Evolutionary conservation across 805 yeast genomes (phyloP).

Genomic region (Kluyveromyces starmeri): DNA sequence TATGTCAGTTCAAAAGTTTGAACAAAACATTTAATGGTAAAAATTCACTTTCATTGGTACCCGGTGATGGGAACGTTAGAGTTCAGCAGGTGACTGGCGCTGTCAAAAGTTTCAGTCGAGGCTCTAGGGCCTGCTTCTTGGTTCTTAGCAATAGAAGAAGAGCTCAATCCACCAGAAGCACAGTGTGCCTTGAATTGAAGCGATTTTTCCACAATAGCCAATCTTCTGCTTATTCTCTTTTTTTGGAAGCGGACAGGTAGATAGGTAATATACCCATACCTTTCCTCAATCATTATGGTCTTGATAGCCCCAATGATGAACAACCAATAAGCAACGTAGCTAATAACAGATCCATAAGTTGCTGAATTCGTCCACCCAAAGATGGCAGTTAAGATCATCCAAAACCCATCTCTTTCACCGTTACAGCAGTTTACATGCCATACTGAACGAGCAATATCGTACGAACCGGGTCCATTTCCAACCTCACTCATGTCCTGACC

Average conservation of each 20-base stretch:
- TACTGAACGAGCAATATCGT: conserved; percentile 65
- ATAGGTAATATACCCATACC: conserved; percentile 48
- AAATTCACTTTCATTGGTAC: not conserved
- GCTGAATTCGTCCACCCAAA: conserved; percentile 95
- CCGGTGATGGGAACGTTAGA: not conserved
- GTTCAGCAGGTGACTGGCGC: conserved; percentile 1
- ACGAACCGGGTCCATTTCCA: conserved; percentile 91
- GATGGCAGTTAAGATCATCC: conserved; percentile 85
- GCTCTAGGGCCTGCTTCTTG: not conserved
- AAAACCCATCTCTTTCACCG: conserved; percentile 83
- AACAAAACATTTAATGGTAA: no score
- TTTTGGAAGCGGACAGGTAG: conserved; percentile 56
- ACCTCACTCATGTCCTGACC: conserved; percentile 83
- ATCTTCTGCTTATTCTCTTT: conserved; percentile 38
- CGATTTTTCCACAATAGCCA: conserved; percentile 23
- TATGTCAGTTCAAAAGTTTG: no score
- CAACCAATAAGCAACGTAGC: conserved; percentile 68
- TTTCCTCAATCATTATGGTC: conserved; percentile 44
- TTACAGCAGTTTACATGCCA: conserved; percentile 97
- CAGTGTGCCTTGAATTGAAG: conserved; percentile 12
- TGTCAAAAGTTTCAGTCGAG: conserved; percentile 2
- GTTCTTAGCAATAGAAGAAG: not conserved
- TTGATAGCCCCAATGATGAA: conserved; percentile 36
- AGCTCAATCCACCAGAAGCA: not conserved
- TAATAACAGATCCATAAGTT: conserved; percentile 74